Percentiles rank a stretch among this genome's conserved stretches.
phyloP scores from a whole-genome alignment of 2,329 filamentous ascomycete genomes.

The Epichloe bromicola region DNA sequence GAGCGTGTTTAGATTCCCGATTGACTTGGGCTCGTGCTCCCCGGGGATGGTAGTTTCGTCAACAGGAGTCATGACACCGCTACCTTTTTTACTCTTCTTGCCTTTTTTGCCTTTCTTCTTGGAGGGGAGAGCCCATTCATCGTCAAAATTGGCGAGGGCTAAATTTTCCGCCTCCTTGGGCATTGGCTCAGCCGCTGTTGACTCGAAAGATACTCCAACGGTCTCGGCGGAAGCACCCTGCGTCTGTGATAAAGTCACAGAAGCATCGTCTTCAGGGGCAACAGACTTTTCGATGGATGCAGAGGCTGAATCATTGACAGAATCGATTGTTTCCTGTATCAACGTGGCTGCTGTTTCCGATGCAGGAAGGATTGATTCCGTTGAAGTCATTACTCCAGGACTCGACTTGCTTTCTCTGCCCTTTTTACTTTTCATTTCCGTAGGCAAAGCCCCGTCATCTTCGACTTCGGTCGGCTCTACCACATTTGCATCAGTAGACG shows the following conservation, averaged over 20 bases:
- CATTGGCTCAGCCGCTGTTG: background rate
- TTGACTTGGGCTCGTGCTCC: background rate
- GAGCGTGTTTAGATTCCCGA: background rate
- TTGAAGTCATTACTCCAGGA: background rate
- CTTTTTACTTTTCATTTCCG: conserved; percentile 4
- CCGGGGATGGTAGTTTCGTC: background rate
- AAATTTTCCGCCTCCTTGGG: background rate
- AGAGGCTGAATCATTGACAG: background rate
- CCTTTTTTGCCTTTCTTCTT: conserved; percentile 4
- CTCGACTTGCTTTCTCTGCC: conserved; percentile 1
- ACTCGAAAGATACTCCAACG: background rate
- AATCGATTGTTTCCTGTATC: background rate
- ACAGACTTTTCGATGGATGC: background rate
- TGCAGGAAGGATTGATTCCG: background rate
- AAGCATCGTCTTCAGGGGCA: background rate
- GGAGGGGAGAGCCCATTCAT: conserved; percentile 1
- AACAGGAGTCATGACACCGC: background rate
- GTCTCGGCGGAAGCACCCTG: background rate
- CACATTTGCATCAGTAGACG: background rate
- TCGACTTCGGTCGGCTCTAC: background rate
- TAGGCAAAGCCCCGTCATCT: conserved; percentile 2
- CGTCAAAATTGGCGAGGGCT: background rate
- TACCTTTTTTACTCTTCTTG: conserved; percentile 2
- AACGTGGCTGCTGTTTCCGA: background rate
- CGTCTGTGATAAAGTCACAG: background rate